phyloP scores from a whole-genome alignment of 306 rosid species.

The Vigna radiata region DNA sequence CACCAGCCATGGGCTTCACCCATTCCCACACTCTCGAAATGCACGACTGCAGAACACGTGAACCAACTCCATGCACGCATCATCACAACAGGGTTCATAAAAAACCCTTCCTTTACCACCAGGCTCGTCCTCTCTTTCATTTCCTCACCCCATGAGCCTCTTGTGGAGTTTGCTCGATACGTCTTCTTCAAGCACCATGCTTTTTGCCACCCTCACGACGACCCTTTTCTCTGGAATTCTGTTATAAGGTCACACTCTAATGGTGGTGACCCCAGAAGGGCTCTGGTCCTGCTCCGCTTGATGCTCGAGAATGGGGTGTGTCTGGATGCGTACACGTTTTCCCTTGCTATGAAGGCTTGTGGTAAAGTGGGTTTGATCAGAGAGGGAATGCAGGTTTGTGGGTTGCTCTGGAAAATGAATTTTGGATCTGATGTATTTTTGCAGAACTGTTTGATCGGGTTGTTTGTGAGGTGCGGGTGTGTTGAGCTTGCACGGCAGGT shows the following conservation, averaged over 20 bases:
- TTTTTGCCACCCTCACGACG: slow-evolving; percentile 36
- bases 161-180: slow-evolving; percentile 68
- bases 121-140: slow-evolving; percentile 64
- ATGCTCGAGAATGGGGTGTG: slow-evolving; percentile 71
- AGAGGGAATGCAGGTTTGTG: slow-evolving; percentile 75
- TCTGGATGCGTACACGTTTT: slow-evolving; percentile 68
- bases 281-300: slow-evolving; percentile 55
- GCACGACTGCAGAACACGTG: slow-evolving; percentile 59
- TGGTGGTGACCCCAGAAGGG: slow-evolving; percentile 66
- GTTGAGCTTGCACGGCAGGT: slow-evolving; percentile 56
- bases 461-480: slow-evolving; percentile 62
- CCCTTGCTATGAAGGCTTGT: slow-evolving; percentile 78
- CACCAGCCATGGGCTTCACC: slow-evolving; percentile 66
- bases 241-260: slow-evolving; percentile 75
- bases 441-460: slow-evolving; percentile 64
- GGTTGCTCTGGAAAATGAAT: slow-evolving; percentile 63
- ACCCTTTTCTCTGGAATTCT: slow-evolving; percentile 88
- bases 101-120: slow-evolving; percentile 50
- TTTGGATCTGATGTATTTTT: slow-evolving; percentile 62
- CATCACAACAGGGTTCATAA: slow-evolving; percentile 62
- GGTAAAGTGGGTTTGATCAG: slow-evolving; percentile 60
- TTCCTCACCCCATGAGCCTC: slow-evolving; percentile 68
- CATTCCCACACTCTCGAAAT: slow-evolving; percentile 55
- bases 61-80: slow-evolving; percentile 70
- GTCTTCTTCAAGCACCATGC: slow-evolving; percentile 70